Percentiles rank a stretch among this genome's conserved stretches.
phyloP scores from a whole-genome alignment of 2,329 filamentous ascomycete genomes.

The Monosporascus sp. region DNA sequence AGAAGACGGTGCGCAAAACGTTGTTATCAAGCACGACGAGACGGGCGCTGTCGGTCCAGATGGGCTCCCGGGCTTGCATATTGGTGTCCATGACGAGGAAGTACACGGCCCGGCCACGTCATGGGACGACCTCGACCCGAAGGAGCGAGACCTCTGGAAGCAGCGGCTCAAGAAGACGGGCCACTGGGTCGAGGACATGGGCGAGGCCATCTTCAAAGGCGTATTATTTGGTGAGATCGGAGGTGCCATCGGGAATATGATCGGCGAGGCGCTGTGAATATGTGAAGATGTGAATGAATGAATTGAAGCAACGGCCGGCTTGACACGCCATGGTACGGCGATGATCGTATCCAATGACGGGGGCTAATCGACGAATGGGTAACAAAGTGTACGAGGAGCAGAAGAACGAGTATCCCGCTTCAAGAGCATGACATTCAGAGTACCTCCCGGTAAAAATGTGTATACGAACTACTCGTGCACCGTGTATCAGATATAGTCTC shows the following conservation, averaged over 20 bases:
- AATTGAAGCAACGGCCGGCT: neutral
- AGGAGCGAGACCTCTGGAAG: slow-evolving; percentile 66
- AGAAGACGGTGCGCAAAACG: slow-evolving; percentile 17
- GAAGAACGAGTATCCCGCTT: no score
- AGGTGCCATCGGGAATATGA: slow-evolving; percentile 51
- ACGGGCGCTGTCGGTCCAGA: slow-evolving; percentile 17
- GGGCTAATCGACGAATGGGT: no score
- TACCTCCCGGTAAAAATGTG: no score
- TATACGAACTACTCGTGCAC: no score
- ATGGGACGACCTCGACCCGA: slow-evolving; percentile 65
- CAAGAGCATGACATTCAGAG: no score
- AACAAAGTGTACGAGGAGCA: no score
- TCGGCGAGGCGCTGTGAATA: slow-evolving; percentile 34
- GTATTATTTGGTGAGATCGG: slow-evolving; percentile 72
- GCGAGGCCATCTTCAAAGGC: slow-evolving; percentile 70
- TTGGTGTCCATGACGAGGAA: slow-evolving; percentile 42
- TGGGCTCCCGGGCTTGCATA: slow-evolving; percentile 27
- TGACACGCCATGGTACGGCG: neutral
- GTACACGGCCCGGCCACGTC: slow-evolving; percentile 48
- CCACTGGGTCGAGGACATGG: slow-evolving; percentile 74
- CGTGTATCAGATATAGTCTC: no score
- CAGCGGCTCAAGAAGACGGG: slow-evolving; percentile 62
- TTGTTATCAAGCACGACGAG: slow-evolving; percentile 31
- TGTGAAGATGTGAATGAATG: neutral
- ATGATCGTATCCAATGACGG: no score